Conservation (phyloP, 129 eudicot species). For the Lonicera japonica region DNA sequence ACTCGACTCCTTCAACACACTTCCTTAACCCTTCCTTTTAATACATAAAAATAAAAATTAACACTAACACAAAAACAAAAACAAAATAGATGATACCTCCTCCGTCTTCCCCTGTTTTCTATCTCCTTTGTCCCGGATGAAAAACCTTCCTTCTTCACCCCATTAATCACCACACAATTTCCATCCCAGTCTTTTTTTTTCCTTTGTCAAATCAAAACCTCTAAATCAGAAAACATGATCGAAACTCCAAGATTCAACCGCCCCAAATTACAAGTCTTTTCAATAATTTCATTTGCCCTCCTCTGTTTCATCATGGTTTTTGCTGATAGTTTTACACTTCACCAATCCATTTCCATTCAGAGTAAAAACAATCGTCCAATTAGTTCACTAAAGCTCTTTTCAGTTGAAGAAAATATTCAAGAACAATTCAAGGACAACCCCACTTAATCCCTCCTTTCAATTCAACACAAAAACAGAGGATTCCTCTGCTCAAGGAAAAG, state of each 20-base stretch:
- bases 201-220: not conserved
- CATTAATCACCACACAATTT: not conserved
- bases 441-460: conserved; percentile 29
- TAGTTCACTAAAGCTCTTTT: not conserved
- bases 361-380: not conserved
- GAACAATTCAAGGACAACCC: not conserved
- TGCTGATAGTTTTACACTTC: conserved; percentile 10
- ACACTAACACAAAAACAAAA: no score
- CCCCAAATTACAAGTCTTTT: conserved; percentile 14
- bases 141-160: no score
- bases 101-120: no score
- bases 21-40: no score
- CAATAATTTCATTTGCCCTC: conserved; percentile 16
- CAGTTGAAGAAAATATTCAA: conserved; percentile 22
- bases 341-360: conserved; percentile 6
- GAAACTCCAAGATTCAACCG: conserved; percentile 7
- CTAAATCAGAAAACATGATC: conserved; percentile 1
- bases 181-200: not conserved
- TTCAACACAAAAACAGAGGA: conserved; percentile 22
- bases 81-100: no score
- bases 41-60: no score
- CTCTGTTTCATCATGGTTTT: conserved; percentile 22
- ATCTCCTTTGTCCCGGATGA: no score
- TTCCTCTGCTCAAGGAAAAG: conserved; percentile 31
- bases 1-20: no score